Conservation (phyloP, 2,329 filamentous ascomycete genomes). For the Mollisiaceae sp. region DNA sequence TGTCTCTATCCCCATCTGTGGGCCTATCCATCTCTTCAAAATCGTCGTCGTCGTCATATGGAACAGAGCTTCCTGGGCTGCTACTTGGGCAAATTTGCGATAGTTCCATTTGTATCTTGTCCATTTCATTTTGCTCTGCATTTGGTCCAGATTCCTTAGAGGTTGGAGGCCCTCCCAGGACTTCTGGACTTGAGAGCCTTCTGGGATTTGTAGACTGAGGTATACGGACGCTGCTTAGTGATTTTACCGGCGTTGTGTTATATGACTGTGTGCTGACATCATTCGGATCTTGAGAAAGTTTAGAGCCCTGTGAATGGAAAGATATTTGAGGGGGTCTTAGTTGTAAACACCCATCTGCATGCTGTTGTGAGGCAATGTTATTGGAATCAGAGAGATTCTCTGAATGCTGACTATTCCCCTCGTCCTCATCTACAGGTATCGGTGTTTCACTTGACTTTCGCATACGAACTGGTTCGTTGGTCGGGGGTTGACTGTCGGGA, state of each 20-base stretch:
- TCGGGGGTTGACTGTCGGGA: neutral
- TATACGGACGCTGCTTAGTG: neutral
- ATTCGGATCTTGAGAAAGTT: conserved; percentile 16
- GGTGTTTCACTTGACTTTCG: neutral
- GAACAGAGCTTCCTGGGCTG: neutral
- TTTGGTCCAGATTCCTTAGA: neutral
- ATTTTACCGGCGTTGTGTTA: conserved; percentile 32
- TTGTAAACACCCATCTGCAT: neutral
- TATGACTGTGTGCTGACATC: conserved; percentile 33
- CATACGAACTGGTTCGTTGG: neutral
- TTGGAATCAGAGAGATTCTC: neutral
- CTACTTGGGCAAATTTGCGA: conserved; percentile 14
- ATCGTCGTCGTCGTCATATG: neutral
- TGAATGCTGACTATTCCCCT: neutral
- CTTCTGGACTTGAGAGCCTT: neutral
- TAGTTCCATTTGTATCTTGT: conserved; percentile 16
- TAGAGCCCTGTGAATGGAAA: neutral
- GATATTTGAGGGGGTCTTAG: neutral
- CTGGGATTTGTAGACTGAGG: neutral
- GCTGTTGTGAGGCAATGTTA: neutral
- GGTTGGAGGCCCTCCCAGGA: neutral
- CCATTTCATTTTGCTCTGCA: conserved; percentile 11
- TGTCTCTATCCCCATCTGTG: neutral
- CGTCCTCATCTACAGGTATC: neutral
- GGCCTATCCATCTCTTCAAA: neutral